These are phyloP conservation scores for Gaeumannomyces sp. DNA, from an alignment of 2,329 filamentous ascomycete genomes.

Conservation along the genomic window DNA sequence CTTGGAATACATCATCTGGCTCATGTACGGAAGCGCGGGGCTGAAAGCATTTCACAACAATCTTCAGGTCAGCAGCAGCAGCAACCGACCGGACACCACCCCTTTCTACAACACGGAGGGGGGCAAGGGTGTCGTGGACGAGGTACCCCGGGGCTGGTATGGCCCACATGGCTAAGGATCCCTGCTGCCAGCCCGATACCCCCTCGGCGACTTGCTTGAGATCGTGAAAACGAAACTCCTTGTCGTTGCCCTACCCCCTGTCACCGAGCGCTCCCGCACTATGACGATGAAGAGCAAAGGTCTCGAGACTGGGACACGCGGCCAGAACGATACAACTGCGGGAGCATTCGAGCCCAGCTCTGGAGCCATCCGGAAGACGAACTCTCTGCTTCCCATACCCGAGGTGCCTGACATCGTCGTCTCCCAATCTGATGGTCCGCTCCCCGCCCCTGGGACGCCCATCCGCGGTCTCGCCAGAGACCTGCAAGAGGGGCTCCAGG, in stretches of 20 bases:
- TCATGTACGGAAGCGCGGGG: constrained; percentile 16
- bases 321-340: too few species aligned
- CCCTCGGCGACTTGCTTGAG: not conserved
- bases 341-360: too few species aligned
- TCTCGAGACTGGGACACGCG: too few species aligned
- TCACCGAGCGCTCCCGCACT: not conserved
- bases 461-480: too few species aligned
- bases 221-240: constrained; percentile 3
- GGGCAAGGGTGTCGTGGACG: not conserved
- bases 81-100: too few species aligned
- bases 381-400: too few species aligned
- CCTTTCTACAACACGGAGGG: not conserved
- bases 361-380: too few species aligned
- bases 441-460: too few species aligned
- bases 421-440: too few species aligned
- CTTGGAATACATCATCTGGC: constrained; percentile 23
- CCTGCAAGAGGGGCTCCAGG: too few species aligned
- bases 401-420: too few species aligned
- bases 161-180: not conserved
- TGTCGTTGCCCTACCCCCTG: not conserved
- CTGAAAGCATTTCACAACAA: not conserved
- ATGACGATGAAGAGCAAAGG: not conserved
- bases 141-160: not conserved
- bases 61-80: not conserved
- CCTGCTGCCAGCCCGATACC: not conserved